Evolutionary conservation across 345 rosid species (phyloP).

Genomic region (Noccaea bulbosa): DNA sequence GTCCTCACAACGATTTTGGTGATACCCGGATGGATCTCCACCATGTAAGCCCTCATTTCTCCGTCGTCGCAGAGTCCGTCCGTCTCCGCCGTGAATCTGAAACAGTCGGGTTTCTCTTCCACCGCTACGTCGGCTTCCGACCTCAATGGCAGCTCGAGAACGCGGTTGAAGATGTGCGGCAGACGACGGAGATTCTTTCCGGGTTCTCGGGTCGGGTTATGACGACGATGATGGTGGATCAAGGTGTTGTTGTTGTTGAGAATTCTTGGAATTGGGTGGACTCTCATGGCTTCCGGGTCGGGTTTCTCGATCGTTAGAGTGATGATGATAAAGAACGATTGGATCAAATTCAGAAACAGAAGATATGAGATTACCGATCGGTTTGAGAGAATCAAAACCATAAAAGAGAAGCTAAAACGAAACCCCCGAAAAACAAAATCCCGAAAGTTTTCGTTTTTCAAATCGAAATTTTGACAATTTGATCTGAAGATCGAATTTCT

Average conservation of each 20-base stretch:
- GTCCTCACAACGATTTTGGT: constrained; percentile 84
- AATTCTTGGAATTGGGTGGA: constrained; percentile 73
- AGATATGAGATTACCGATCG: constrained; percentile 18
- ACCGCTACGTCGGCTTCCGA: constrained; percentile 83
- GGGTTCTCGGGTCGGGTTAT: constrained; percentile 51
- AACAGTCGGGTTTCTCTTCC: constrained; percentile 76
- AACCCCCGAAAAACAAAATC: not conserved
- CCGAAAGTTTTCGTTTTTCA: not conserved
- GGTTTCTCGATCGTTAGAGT: constrained; percentile 27
- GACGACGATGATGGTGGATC: constrained; percentile 50
- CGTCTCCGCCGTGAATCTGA: constrained; percentile 84
- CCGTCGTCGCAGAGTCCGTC: constrained; percentile 51
- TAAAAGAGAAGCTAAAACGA: not conserved
- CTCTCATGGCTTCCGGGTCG: constrained; percentile 67
- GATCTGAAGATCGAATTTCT: constrained; percentile 2
- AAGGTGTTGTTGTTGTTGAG: constrained; percentile 52
- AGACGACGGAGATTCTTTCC: constrained; percentile 85
- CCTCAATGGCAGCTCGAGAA: constrained; percentile 87
- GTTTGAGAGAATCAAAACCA: constrained; percentile 31
- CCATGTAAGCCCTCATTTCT: constrained; percentile 73
- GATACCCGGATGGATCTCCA: constrained; percentile 91
- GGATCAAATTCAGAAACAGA: constrained; percentile 39
- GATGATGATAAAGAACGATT: constrained; percentile 22
- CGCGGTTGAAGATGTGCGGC: constrained; percentile 94
- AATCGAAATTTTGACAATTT: not conserved